phyloP scores from a whole-genome alignment of 2,329 filamentous ascomycete species.

The Alternaria viburni region DNA sequence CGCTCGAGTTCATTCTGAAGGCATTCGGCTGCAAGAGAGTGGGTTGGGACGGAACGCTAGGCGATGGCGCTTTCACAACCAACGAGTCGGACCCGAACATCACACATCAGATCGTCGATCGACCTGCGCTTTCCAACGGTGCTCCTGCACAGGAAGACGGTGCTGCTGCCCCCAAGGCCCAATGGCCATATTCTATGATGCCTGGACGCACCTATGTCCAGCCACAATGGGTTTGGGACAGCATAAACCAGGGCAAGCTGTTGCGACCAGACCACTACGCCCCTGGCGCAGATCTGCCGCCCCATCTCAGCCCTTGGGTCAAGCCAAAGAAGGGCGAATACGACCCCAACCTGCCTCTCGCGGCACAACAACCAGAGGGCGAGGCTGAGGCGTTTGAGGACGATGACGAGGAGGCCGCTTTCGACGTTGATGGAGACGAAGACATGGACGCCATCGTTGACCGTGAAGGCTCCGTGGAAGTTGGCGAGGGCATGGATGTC shows the following conservation, averaged over 20 bases:
- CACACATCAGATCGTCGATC: constrained; percentile 95
- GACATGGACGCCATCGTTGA: constrained; percentile 42
- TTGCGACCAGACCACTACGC: constrained; percentile 87
- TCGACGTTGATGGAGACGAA: constrained; percentile 44
- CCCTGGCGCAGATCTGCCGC: constrained; percentile 86
- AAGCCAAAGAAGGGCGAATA: constrained; percentile 86
- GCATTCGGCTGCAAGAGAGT: constrained; percentile 95
- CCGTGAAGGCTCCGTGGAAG: constrained; percentile 54
- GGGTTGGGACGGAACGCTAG: constrained; percentile 90
- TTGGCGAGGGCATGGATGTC: constrained; percentile 58
- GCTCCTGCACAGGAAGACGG: constrained; percentile 54
- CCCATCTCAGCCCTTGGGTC: constrained; percentile 95
- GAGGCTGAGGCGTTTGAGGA: constrained; percentile 78
- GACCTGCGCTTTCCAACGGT: constrained; percentile 68
- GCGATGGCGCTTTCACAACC: constrained; percentile 89
- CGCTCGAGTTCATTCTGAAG: constrained; percentile 90
- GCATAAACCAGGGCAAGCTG: constrained; percentile 88
- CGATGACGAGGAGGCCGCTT: constrained; percentile 50
- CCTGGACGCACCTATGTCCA: constrained; percentile 94
- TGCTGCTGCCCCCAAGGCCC: constrained; percentile 49
- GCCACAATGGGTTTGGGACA: constrained; percentile 99
- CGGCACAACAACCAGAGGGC: constrained; percentile 85
- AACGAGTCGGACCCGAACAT: constrained; percentile 87
- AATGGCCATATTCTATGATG: constrained; percentile 72
- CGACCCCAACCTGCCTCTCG: constrained; percentile 84